A percentile compares a stretch with the other conserved stretches of the same genome.
These are phyloP conservation scores for Pleurotus tuber-regium DNA, from an alignment of 768 basidiomycete genomes.

Conservation along the genomic window DNA sequence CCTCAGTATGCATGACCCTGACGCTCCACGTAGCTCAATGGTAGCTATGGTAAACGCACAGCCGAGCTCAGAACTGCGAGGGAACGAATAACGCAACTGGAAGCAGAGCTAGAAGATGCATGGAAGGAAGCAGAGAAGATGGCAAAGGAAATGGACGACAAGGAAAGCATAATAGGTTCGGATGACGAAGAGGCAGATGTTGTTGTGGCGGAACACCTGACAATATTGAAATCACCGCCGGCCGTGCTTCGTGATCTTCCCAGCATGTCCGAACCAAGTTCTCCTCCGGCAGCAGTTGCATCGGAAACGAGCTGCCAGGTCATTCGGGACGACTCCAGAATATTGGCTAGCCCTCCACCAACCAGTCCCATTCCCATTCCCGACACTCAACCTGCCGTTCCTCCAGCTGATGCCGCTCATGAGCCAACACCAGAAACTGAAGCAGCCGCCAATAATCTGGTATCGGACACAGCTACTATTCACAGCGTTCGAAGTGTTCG, in stretches of 20 bases:
- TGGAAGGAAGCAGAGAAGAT: constrained; percentile 77
- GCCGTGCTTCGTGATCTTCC: constrained; percentile 3
- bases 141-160: constrained; percentile 68
- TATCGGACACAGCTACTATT: constrained; percentile 39
- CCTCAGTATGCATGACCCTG: too few relatives aligned
- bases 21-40: constrained; percentile 68
- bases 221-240: constrained; percentile 25
- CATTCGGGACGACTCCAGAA: neutral
- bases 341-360: neutral
- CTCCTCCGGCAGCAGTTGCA: neutral
- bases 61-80: constrained; percentile 51
- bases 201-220: constrained; percentile 44
- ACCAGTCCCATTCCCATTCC: neutral
- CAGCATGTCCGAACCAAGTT: neutral
- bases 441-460: constrained; percentile 26
- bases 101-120: constrained; percentile 75
- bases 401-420: neutral
- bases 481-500: constrained; percentile 30
- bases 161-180: constrained; percentile 33
- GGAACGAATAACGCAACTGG: constrained; percentile 49
- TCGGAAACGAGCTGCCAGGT: neutral
- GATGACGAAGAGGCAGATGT: constrained; percentile 36
- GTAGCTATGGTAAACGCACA: constrained; percentile 65
- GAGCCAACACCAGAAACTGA: neutral
- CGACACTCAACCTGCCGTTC: neutral